phyloP scores from a whole-genome alignment of 2,329 filamentous ascomycete genomes.

The Claviceps sp. region DNA sequence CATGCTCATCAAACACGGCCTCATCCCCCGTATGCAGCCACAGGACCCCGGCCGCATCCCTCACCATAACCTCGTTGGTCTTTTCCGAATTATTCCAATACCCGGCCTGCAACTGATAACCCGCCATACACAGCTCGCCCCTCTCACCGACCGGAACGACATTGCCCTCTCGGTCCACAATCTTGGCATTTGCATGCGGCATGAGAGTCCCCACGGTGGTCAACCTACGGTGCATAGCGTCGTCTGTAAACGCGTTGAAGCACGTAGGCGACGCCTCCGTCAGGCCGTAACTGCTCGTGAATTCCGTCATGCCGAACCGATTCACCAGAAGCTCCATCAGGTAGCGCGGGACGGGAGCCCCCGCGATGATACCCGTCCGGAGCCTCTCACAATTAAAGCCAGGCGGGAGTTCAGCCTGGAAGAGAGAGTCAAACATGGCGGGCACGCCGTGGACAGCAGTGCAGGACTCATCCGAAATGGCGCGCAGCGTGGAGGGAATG shows the following conservation, averaged over 20 bases:
- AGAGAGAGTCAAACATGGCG: slow-evolving; percentile 65
- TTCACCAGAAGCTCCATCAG: slow-evolving; percentile 61
- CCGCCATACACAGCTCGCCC: slow-evolving; percentile 66
- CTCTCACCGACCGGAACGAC: slow-evolving; percentile 53
- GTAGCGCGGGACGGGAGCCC: slow-evolving; percentile 60
- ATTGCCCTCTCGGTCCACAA: slow-evolving; percentile 53
- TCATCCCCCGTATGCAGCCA: slow-evolving; percentile 60
- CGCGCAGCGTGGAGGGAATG: slow-evolving; percentile 48
- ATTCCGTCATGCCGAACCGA: slow-evolving; percentile 62
- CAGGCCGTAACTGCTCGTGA: slow-evolving; percentile 56
- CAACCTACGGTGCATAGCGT: slow-evolving; percentile 51
- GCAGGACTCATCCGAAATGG: slow-evolving; percentile 52
- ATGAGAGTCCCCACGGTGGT: slow-evolving; percentile 64
- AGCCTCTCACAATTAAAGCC: slow-evolving; percentile 37
- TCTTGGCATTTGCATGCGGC: slow-evolving; percentile 65
- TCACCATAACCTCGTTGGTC: slow-evolving; percentile 47
- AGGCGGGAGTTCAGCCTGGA: slow-evolving; percentile 30
- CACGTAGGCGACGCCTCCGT: slow-evolving; percentile 71
- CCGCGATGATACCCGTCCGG: slow-evolving; percentile 67
- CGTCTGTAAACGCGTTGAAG: slow-evolving; percentile 67
- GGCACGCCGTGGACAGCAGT: slow-evolving; percentile 73
- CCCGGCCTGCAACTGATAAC: slow-evolving; percentile 59
- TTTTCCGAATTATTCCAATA: slow-evolving; percentile 62
- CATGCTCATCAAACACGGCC: slow-evolving; percentile 52
- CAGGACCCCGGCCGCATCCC: slow-evolving; percentile 37